Evolutionary conservation across 148 eudicot genomes (phyloP), one percentile per base, ranked within the genome.

Genomic region (Fagopyrum homotropicum): DNA sequence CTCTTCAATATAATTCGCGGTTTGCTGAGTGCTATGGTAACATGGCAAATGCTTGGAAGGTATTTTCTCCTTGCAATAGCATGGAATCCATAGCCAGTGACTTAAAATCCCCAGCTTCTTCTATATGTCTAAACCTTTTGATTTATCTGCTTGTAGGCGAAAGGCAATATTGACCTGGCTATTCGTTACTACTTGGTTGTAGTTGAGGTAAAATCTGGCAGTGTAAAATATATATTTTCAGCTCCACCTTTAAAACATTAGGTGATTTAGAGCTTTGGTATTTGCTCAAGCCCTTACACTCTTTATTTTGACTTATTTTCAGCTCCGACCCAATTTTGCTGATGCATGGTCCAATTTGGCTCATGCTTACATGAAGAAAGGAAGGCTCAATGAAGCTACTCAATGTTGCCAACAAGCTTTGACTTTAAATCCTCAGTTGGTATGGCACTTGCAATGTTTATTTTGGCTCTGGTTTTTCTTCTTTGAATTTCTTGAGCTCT

Each of bases 11-110:
- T 77, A 86, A 95, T 79, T 88, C 92, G 79, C 88, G 82, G 71
- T 95, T 95, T 77, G 97, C 96, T 1, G 97, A 95, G 86, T 92
- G 98, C 84, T 92, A 90, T 77, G 98, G 98, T 45, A 95, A 95
- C 81, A 86, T 95, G 96, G 98, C 96, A 50, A 95, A 95, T 86
- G 98, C 98, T 70, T 92, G 88, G 93, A 92, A 95, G 98, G 98
- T 95, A 82, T 47, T 40, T 78, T 63, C 66, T 66, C 43, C 6
- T 66, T 40, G 47, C 47, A 30, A 40, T 66, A 14, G 12, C 46
- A 66, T 43, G n/a, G 35, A 11, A 6, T 72, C 69, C 17, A 17
- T 66, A 12, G 30, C 17, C 5, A 66, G 71, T 66, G 71, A 40
- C 9, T 40, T 66, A 45, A 66, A 66, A 63, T 63, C 40, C 6